phyloP scores from a whole-genome alignment of 1,284 basidiomycete genomes.

The Ganoderma resinaceum region DNA sequence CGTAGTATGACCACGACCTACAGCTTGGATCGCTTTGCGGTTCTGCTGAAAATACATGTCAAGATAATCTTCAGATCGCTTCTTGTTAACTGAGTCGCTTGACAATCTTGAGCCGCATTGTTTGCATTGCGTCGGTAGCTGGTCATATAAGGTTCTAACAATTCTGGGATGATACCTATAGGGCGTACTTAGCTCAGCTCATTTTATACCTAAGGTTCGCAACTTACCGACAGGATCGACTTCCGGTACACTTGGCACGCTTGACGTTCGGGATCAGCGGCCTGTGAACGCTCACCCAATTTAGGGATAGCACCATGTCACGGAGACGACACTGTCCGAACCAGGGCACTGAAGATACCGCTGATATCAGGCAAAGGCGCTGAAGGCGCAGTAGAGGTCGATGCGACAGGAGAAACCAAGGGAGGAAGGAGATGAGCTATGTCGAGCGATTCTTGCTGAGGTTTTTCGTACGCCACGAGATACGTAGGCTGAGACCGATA shows the following conservation, averaged over 20 bases:
- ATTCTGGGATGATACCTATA: slow-evolving; percentile 68
- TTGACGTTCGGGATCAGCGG: slow-evolving; percentile 53
- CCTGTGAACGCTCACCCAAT: slow-evolving; percentile 43
- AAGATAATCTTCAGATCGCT: slow-evolving; percentile 86
- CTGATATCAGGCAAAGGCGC: slow-evolving; percentile 52
- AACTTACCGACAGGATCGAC: slow-evolving; percentile 69
- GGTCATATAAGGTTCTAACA: slow-evolving; percentile 74
- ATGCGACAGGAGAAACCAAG: slow-evolving; percentile 32
- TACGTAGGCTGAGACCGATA: slow-evolving; percentile 42
- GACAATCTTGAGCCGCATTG: slow-evolving; percentile 94
- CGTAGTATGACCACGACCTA: slow-evolving; percentile 89
- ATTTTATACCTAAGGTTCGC: neutral
- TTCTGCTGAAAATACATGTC: slow-evolving; percentile 99
- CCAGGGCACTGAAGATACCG: slow-evolving; percentile 67
- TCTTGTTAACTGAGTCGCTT: slow-evolving; percentile 74
- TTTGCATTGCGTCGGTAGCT: slow-evolving; percentile 86
- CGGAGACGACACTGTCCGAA: slow-evolving; percentile 77
- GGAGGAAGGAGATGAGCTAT: slow-evolving; percentile 30
- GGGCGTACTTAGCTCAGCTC: slow-evolving; percentile 16
- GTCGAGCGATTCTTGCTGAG: slow-evolving; percentile 42
- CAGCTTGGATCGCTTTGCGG: slow-evolving; percentile 84
- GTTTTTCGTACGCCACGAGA: slow-evolving; percentile 23
- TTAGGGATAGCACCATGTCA: slow-evolving; percentile 51
- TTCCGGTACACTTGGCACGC: slow-evolving; percentile 81
- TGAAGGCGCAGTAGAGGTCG: slow-evolving; percentile 39